Evolutionary conservation across 169 alveolate genomes (phyloP).

Genomic region (Babesia ovata): DNA sequence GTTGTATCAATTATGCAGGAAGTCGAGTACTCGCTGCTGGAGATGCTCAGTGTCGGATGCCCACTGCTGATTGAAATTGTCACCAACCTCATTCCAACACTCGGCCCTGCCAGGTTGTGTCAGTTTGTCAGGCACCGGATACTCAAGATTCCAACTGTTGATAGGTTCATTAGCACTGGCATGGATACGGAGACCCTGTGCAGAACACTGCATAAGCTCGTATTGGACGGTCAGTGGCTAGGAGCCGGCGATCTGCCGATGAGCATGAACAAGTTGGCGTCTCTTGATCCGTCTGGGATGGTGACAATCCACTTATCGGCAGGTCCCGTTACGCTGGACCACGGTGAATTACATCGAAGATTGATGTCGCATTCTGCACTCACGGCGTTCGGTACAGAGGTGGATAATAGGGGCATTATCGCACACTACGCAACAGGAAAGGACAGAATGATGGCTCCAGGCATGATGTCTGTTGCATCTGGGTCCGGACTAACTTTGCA

Average conservation of each 20-base stretch:
- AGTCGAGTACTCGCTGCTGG: constrained; percentile 60
- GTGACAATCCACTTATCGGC: constrained; percentile 12
- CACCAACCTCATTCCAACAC: constrained; percentile 55
- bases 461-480: background rate
- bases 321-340: constrained; percentile 19
- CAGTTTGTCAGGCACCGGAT: constrained; percentile 55
- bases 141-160: constrained; percentile 59
- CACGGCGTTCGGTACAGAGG: background rate
- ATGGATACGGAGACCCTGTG: constrained; percentile 47
- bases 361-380: background rate
- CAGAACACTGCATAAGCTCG: constrained; percentile 21
- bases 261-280: constrained; percentile 34
- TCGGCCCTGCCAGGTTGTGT: constrained; percentile 45
- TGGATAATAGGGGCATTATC: background rate
- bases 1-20: constrained; percentile 46
- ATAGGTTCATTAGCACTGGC: constrained; percentile 42
- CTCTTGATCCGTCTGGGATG: constrained; percentile 10
- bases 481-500: constrained; percentile 16
- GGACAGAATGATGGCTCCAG: background rate
- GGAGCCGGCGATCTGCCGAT: constrained; percentile 17
- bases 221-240: constrained; percentile 36
- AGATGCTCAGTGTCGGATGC: constrained; percentile 55
- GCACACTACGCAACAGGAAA: background rate
- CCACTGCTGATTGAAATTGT: constrained; percentile 46
- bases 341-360: constrained; percentile 27